Conservation (phyloP, 345 rosid species). For the Chamaenerion angustifolium region DNA sequence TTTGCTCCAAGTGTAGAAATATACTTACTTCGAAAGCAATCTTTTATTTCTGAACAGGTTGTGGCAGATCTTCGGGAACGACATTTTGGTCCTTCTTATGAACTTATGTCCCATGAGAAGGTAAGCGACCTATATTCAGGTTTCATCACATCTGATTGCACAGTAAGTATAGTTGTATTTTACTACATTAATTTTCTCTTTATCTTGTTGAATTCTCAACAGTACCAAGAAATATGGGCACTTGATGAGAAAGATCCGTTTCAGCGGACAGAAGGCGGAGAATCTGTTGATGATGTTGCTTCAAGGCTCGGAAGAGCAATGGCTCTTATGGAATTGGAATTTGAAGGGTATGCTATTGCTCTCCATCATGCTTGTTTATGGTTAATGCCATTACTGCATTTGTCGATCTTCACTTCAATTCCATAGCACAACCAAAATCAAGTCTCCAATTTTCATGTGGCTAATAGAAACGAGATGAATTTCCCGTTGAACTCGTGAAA, state of each 20-base stretch:
- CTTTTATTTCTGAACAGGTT: constrained; percentile 19
- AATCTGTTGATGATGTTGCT: constrained; percentile 74
- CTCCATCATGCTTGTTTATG: not conserved
- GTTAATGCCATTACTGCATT: too few species aligned
- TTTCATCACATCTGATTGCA: not conserved
- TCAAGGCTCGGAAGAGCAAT: constrained; percentile 55
- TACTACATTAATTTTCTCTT: constrained; percentile 1
- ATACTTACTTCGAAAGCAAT: not conserved
- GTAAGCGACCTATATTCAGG: constrained; percentile 18
- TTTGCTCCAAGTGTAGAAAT: not conserved
- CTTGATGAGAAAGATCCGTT: constrained; percentile 82
- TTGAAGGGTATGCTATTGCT: constrained; percentile 41
- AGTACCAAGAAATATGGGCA: constrained; percentile 79
- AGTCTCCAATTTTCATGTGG: too few species aligned
- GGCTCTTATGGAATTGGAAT: constrained; percentile 45
- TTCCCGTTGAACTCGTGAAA: too few species aligned
- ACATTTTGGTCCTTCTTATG: constrained; percentile 77
- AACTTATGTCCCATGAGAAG: constrained; percentile 73
- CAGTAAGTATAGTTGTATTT: not conserved
- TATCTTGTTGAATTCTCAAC: constrained; percentile 3
- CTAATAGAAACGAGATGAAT: too few species aligned
- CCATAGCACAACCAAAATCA: too few species aligned
- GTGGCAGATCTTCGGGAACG: constrained; percentile 79
- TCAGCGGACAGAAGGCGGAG: constrained; percentile 59
- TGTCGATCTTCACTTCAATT: too few species aligned